Evolutionary conservation across 192 early-diverging fungal species (phyloP), one percentile per base, ranked within the genome.

Genomic region (Umbelopsis sp.): DNA sequence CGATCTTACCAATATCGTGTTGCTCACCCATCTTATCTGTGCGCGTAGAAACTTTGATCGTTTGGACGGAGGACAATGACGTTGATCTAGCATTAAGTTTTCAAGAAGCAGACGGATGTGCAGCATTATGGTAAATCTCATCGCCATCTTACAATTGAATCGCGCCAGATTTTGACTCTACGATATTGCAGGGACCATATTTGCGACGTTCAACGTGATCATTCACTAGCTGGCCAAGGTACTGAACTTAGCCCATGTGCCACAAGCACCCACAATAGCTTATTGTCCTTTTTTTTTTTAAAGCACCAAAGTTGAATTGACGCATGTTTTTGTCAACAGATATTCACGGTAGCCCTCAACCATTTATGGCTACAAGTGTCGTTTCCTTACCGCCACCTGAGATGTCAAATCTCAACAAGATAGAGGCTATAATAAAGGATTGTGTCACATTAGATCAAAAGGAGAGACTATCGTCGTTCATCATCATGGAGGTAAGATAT

Each of bases 11-110:
- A 31, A 52, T 24, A 9, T 22, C 26, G 34, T 41, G 21, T 21
- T 41, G 38, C 21, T 11, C 0, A 79, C 26, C 71, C 10, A 70
- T 50, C 29, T 47, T 45, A 44, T 71, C 43, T 72, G 49, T 38
- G 45, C 54, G 71, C 68, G 73, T 88, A 94, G 95, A 92, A 26
- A 97, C 97, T 34, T 79, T 96, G 70, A 95, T 98, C 83, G 91
- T 96, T n/a, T 98, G 97, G 95, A 87, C 89, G 9, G 92, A 95
- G 74, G 80, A 83, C 17, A 85, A 87, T 45, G 88, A 89, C 14
- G 74, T 85, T 32, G 95, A 98, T 76, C 80, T 96, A 34, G 97
- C 97, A 11, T 84, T 98, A 29, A 96, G 94, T 72, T 98, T 98
- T 81, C 93, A 97, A 83, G 92, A 94, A 71, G 85, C 87, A 45